Conservation (phyloP, 129 eudicot species). For the Centella asiatica region DNA sequence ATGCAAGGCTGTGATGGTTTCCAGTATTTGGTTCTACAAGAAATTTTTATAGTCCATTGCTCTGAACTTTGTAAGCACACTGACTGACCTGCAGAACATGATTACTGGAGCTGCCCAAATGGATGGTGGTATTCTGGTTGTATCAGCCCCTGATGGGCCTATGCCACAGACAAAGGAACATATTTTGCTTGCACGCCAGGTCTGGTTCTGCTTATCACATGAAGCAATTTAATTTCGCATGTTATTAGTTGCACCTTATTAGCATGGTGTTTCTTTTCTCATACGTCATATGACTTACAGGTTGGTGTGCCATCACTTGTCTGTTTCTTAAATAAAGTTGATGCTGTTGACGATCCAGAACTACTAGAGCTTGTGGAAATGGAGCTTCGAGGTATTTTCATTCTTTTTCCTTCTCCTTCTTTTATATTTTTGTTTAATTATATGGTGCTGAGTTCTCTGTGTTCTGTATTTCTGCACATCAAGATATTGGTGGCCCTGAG, state of each 20-base stretch:
- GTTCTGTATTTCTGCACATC: constrained; percentile 8
- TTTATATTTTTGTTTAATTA: no score
- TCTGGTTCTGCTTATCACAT: constrained; percentile 13
- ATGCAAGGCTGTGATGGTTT: no score
- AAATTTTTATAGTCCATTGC: no score
- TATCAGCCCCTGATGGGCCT: constrained; percentile 96
- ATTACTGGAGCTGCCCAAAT: constrained; percentile 99
- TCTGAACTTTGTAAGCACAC: no score
- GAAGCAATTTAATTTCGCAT: not conserved
- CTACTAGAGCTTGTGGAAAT: constrained; percentile 47
- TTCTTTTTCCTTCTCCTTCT: not conserved
- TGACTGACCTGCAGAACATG: constrained; percentile 74
- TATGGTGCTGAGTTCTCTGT: not conserved
- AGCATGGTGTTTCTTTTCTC: not conserved
- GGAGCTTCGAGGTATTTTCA: constrained; percentile 74
- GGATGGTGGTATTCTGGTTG: constrained; percentile 98
- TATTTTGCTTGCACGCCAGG: constrained; percentile 94
- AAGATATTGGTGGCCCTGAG: not conserved
- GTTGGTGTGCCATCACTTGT: constrained; percentile 82
- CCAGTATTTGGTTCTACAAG: no score
- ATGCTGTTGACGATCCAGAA: constrained; percentile 60
- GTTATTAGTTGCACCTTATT: not conserved
- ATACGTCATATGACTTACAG: constrained; percentile 28
- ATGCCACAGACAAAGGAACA: constrained; percentile 99
- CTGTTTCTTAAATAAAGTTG: constrained; percentile 55